Percentiles rank a stretch among this genome's conserved stretches.
Conservation (phyloP, 495 filamentous ascomycete genomes). For the Penicillium odoratum region DNA sequence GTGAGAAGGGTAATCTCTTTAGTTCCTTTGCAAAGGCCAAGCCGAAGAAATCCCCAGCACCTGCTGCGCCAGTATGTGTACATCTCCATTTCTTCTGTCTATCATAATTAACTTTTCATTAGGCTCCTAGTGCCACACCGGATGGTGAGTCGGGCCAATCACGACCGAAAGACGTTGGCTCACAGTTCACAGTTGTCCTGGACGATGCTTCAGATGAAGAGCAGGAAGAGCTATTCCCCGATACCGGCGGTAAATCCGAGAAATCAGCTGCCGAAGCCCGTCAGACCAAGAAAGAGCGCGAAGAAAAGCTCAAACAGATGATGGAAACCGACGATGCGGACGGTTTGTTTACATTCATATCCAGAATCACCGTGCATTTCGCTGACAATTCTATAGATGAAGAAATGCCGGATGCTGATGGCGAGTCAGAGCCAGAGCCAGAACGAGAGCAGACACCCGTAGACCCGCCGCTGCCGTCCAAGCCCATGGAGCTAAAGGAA, state of each 20-base stretch:
- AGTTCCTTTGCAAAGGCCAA: slow-evolving; percentile 83
- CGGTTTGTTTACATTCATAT: slow-evolving; percentile 19
- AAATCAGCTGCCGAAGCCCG: slow-evolving; percentile 40
- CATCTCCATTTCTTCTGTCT: not conserved
- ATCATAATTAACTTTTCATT: slow-evolving; percentile 9
- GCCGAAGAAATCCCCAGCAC: slow-evolving; percentile 54
- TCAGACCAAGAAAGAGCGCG: slow-evolving; percentile 66
- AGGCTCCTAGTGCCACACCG: slow-evolving; percentile 40
- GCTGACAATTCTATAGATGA: slow-evolving; percentile 34
- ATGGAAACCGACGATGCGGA: slow-evolving; percentile 75
- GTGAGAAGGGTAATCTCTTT: slow-evolving; percentile 67
- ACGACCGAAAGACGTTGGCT: slow-evolving; percentile 10
- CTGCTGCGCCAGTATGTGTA: slow-evolving; percentile 26
- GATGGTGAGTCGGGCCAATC: slow-evolving; percentile 47
- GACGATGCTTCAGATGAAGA: slow-evolving; percentile 75
- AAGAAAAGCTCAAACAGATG: slow-evolving; percentile 75
- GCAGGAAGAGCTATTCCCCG: slow-evolving; percentile 60
- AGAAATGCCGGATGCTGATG: slow-evolving; percentile 50
- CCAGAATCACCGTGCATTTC: not conserved
- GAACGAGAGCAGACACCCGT: slow-evolving; percentile 50
- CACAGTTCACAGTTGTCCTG: slow-evolving; percentile 24
- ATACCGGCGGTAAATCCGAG: slow-evolving; percentile 39
- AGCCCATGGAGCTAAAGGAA: slow-evolving; percentile 40
- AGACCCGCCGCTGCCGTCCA: slow-evolving; percentile 44
- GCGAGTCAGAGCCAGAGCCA: slow-evolving; percentile 42